Evolutionary conservation across 2,329 filamentous ascomycete species (phyloP).

Genomic region (Colletotrichum sp.): DNA sequence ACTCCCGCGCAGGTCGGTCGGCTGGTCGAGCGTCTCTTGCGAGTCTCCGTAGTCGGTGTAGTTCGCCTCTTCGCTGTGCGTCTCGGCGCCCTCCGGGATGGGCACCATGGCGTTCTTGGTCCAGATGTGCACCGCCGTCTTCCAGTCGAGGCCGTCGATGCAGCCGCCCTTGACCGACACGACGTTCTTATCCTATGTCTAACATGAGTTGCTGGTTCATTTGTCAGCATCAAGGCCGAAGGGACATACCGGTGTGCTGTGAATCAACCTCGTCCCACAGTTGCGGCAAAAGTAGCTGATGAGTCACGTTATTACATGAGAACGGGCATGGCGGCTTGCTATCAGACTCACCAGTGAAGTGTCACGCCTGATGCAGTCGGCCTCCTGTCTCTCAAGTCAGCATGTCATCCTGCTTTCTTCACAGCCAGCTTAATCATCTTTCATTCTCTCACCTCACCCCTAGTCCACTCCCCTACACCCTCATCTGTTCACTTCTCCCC

Average conservation of each 20-base stretch:
- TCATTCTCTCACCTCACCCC: not conserved
- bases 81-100: conserved; percentile 68
- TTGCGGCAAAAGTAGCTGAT: conserved; percentile 67
- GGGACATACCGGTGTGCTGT: conserved; percentile 58
- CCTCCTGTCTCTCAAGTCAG: conserved; percentile 47
- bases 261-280: conserved; percentile 70
- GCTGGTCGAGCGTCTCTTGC: conserved; percentile 55
- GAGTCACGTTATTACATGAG: not conserved
- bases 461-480: not conserved
- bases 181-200: conserved; percentile 56
- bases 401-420: not conserved
- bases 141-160: conserved; percentile 67
- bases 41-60: conserved; percentile 45
- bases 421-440: not conserved
- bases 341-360: conserved; percentile 57
- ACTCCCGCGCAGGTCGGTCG: conserved; percentile 40
- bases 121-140: conserved; percentile 69
- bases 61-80: conserved; percentile 57
- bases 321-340: not conserved
- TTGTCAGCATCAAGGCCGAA: not conserved
- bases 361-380: conserved; percentile 60
- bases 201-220: not conserved
- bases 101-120: conserved; percentile 71
- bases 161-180: conserved; percentile 73
- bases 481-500: not conserved